phyloP scores from a whole-genome alignment of 768 basidiomycete genomes.

The Coprinopsis sp. region DNA sequence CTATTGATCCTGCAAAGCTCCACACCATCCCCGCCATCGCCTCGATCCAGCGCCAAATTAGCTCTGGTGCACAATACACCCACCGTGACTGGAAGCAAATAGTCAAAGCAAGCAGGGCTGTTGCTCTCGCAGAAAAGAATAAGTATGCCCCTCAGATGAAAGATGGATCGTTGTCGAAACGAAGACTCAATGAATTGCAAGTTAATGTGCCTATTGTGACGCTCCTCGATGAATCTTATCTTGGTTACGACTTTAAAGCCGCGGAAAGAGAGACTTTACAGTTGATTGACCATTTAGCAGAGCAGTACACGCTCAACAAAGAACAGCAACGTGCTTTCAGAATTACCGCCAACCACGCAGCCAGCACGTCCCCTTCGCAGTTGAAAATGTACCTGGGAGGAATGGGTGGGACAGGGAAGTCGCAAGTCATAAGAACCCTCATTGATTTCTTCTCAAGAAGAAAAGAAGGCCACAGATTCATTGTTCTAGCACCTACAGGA shows the following conservation, averaged over 20 bases:
- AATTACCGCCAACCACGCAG: conserved; percentile 15
- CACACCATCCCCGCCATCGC: too few species aligned
- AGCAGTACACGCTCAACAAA: conserved; percentile 16
- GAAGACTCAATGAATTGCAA: too few species aligned
- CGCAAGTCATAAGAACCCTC: conserved; percentile 22
- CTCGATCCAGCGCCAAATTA: too few species aligned
- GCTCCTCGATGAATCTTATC: conserved; percentile 3
- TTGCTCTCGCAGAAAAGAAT: not conserved
- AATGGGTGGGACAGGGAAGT: conserved; percentile 30
- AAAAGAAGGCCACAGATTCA: conserved; percentile 19
- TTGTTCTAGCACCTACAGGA: conserved; percentile 29
- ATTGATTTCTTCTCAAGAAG: conserved; percentile 16
- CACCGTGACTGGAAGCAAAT: not conserved
- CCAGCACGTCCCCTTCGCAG: conserved; percentile 14
- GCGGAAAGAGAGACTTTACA: not conserved
- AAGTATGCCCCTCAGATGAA: not conserved
- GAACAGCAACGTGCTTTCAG: conserved; percentile 29
- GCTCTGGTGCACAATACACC: too few species aligned
- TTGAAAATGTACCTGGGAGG: conserved; percentile 30
- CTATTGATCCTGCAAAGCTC: too few species aligned
- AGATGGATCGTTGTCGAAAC: not conserved
- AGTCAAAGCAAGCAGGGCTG: not conserved
- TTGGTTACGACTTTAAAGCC: conserved; percentile 6
- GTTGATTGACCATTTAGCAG: conserved; percentile 3
- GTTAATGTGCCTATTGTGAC: not conserved